Conservation (phyloP, 2,329 filamentous ascomycete species). For the Nemania serpens region DNA sequence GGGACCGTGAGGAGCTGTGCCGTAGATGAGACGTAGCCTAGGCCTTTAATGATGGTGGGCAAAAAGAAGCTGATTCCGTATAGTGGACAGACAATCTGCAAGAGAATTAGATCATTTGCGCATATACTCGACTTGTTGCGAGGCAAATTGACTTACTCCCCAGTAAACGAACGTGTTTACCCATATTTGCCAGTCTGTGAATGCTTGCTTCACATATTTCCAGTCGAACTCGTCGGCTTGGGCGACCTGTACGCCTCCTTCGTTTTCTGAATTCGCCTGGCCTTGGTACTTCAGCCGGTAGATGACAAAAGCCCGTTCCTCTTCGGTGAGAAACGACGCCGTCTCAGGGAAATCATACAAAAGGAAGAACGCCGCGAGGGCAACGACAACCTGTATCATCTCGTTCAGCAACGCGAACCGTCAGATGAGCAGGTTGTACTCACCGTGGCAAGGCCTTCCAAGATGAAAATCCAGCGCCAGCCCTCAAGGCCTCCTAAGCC, state of each 20-base stretch:
- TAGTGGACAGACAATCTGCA: slow-evolving; percentile 56
- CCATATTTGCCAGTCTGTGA: slow-evolving; percentile 82
- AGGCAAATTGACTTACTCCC: slow-evolving; percentile 58
- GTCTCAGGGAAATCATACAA: slow-evolving; percentile 83
- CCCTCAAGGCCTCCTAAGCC: slow-evolving; percentile 63
- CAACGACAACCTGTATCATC: slow-evolving; percentile 54
- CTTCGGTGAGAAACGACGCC: slow-evolving; percentile 72
- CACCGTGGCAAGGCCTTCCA: slow-evolving; percentile 72
- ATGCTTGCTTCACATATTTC: slow-evolving; percentile 72
- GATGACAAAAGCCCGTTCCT: slow-evolving; percentile 73
- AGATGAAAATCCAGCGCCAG: slow-evolving; percentile 71
- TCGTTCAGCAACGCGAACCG: not conserved
- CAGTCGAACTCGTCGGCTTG: slow-evolving; percentile 77
- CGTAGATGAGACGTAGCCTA: slow-evolving; percentile 61
- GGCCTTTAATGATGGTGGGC: slow-evolving; percentile 65
- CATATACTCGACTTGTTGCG: not conserved
- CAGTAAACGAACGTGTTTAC: slow-evolving; percentile 65
- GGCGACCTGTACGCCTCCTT: slow-evolving; percentile 48
- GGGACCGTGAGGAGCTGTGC: slow-evolving; percentile 68
- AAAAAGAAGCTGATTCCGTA: slow-evolving; percentile 64
- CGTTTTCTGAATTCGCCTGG: slow-evolving; percentile 52
- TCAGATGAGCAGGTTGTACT: not conserved
- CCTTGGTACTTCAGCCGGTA: slow-evolving; percentile 70
- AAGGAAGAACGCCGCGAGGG: slow-evolving; percentile 68
- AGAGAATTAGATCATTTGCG: not conserved